Base-by-base conservation (phyloP, 2,329 filamentous ascomycete genomes). In the Decorospora gaudefroyi region DNA sequence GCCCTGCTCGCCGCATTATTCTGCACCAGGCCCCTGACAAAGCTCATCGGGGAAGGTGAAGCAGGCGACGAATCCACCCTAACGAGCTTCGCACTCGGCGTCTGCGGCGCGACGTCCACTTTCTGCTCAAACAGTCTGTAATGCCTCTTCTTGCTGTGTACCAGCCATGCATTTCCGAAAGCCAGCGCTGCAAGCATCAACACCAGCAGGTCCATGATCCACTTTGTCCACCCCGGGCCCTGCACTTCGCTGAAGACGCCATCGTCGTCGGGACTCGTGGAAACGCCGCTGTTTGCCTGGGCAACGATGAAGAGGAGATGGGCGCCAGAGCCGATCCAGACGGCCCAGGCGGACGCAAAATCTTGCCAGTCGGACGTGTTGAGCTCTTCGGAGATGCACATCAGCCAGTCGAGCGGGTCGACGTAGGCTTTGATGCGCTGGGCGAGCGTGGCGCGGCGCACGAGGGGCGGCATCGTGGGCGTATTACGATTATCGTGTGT, bases 301-400 rank as follows among this genome's bases (percentile, higher is more conserved):
- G 90, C 87, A 53, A 97, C 72, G 40, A 96, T 76, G 66, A 96
- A 92, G 21, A 86, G 57, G 27, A 95, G 73, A 70, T 97, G 97
- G 60, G 91, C 76, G 0, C 68, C 79, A 18, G 96, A 59, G 4
- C 90, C 92, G 12, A 95, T 75, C 37, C 88, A 84, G 4, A 84
- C 81, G 17, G 89, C 87, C 69, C 89, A 86, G 23, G 84, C 74
- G 56, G 88, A 86, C 50, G 84, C 76, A 49, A 82, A 75, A 13
- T 92, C 89, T 58, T 96, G 88, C 84, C 90, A 95, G 60, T 96
- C 88, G 64, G 87, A 85, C 18, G 90, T 90, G 67, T 96, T 91
- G 48, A 99, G 80, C 72, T 96, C 89, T 68, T 97, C 92, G 0
- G 89, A 95, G 2, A 95, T 72, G 87, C 90, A 96, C 12, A 99